Evolutionary conservation across 768 basidiomycete species (phyloP).

Genomic region (Mycena rosella): DNA sequence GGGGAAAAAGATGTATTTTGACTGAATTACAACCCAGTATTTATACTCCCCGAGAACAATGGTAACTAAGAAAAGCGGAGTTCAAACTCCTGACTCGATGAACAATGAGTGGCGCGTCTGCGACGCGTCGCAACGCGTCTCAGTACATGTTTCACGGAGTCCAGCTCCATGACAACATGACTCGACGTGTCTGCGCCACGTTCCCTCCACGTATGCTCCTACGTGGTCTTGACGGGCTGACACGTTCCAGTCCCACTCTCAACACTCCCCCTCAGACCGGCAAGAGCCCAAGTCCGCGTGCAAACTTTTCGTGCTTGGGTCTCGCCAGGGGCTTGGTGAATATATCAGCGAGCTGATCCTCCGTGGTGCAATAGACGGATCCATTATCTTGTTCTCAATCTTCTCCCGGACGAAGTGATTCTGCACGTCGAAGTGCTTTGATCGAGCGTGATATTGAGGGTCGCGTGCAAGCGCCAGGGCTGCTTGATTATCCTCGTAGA

Average conservation of each 20-base stretch:
- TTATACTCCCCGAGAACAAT: neutral
- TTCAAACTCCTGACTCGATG: too few species aligned
- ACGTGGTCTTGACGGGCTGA: neutral
- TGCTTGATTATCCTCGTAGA: constrained; percentile 44
- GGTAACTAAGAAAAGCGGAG: too few species aligned
- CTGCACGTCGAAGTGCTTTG: constrained; percentile 52
- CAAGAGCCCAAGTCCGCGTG: constrained; percentile 29
- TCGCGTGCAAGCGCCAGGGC: constrained; percentile 40
- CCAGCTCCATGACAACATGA: neutral
- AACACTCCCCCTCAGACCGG: constrained; percentile 41
- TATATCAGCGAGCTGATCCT: constrained; percentile 50
- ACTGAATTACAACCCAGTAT: neutral
- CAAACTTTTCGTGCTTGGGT: constrained; percentile 28
- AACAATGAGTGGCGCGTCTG: too few species aligned
- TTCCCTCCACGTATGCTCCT: neutral
- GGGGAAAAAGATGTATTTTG: neutral
- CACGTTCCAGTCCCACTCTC: constrained; percentile 1
- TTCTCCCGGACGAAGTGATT: constrained; percentile 50
- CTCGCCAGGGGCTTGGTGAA: constrained; percentile 51
- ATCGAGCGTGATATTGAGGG: constrained; percentile 42
- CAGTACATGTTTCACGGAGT: neutral
- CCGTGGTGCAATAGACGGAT: constrained; percentile 43
- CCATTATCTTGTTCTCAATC: constrained; percentile 39
- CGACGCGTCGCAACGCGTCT: neutral
- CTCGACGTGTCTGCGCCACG: too few species aligned